phyloP scores from a whole-genome alignment of 2,329 filamentous ascomycete species.

The Xylariomycetidae sp. region DNA sequence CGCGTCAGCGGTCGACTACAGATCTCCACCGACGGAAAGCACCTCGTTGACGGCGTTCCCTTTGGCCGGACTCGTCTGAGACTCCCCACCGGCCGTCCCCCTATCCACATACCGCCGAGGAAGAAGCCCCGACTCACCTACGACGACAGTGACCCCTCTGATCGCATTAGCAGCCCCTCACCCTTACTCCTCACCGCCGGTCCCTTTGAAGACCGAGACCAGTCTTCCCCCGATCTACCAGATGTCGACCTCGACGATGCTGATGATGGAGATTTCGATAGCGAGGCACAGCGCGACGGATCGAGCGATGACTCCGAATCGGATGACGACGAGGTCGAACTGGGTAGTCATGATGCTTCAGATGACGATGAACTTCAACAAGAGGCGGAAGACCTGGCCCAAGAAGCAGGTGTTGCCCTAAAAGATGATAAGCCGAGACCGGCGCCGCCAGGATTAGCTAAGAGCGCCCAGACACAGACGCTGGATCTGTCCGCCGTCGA shows the following conservation, averaged over 20 bases:
- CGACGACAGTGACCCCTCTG: constrained; percentile 28
- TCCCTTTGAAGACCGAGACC: constrained; percentile 25
- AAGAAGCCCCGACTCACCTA: constrained; percentile 58
- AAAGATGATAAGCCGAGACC: constrained; percentile 13
- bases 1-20: constrained; percentile 74
- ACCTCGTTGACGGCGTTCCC: constrained; percentile 78
- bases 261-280: constrained; percentile 10
- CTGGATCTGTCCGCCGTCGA: constrained; percentile 24
- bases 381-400: constrained; percentile 40
- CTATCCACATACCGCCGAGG: constrained; percentile 66
- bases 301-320: constrained; percentile 2
- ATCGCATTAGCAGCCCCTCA: too few species aligned
- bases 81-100: constrained; percentile 55
- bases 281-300: background rate
- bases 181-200: too few species aligned
- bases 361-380: constrained; percentile 34
- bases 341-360: constrained; percentile 16
- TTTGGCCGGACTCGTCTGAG: constrained; percentile 73
- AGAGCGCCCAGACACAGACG: too few species aligned
- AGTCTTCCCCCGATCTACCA: constrained; percentile 17
- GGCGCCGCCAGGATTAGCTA: too few species aligned
- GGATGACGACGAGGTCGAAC: constrained; percentile 9
- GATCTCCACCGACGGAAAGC: constrained; percentile 72
- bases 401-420: constrained; percentile 31
- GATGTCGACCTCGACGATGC: constrained; percentile 29